phyloP scores from a whole-genome alignment of 2,329 filamentous ascomycete genomes.

The Penicillium sp. region DNA sequence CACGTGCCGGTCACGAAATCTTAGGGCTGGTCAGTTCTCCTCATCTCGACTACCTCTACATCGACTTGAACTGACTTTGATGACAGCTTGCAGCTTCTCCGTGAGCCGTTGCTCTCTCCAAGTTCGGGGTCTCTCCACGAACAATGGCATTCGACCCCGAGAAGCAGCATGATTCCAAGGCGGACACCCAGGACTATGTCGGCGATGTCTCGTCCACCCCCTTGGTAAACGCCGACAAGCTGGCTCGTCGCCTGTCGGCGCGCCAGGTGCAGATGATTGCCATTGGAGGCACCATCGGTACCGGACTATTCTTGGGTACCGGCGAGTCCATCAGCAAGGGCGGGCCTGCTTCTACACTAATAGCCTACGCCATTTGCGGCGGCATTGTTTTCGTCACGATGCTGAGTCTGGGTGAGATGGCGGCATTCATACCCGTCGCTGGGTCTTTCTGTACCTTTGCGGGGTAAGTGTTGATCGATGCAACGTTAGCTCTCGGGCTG shows the following conservation, averaged over 20 bases:
- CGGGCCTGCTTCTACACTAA: slow-evolving; percentile 59
- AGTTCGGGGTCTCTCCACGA: background rate
- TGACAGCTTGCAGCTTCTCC: background rate
- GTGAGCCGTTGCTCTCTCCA: background rate
- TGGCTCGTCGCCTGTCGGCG: slow-evolving; percentile 57
- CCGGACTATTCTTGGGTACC: slow-evolving; percentile 62
- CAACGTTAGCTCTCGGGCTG: slow-evolving; percentile 1
- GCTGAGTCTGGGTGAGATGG: slow-evolving; percentile 61
- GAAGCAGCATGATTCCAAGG: slow-evolving; percentile 21
- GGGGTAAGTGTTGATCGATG: slow-evolving; percentile 35
- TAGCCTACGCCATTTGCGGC: slow-evolving; percentile 58
- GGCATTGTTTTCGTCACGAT: slow-evolving; percentile 60
- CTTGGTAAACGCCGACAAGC: slow-evolving; percentile 43
- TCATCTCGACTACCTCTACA: background rate
- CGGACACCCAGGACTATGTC: slow-evolving; percentile 5
- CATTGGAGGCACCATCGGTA: slow-evolving; percentile 48
- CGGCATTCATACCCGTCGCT: slow-evolving; percentile 56
- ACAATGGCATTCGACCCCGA: slow-evolving; percentile 27
- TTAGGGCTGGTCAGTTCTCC: slow-evolving; percentile 15
- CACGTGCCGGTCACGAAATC: slow-evolving; percentile 21
- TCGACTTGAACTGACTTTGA: background rate
- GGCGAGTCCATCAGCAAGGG: slow-evolving; percentile 60
- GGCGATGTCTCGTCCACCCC: slow-evolving; percentile 13
- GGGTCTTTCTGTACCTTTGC: slow-evolving; percentile 58
- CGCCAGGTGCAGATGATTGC: slow-evolving; percentile 70